These are phyloP conservation scores for Diaporthe ampelina DNA, from an alignment of 2,329 filamentous ascomycete species.

Conservation along the genomic window DNA sequence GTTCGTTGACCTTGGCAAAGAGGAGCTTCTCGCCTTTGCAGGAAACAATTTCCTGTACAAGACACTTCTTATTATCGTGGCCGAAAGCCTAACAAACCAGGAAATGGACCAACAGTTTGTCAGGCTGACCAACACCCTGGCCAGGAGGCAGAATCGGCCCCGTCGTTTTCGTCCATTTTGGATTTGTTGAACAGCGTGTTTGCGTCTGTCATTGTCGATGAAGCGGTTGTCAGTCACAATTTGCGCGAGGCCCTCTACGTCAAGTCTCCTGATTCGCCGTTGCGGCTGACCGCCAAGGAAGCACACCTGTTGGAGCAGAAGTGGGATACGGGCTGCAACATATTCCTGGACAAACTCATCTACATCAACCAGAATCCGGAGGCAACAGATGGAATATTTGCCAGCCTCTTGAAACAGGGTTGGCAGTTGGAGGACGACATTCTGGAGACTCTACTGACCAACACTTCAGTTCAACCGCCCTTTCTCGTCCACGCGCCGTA, in stretches of 20 bases:
- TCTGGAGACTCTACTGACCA: slow-evolving; percentile 65
- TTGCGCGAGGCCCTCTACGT: slow-evolving; percentile 53
- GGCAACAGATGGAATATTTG: slow-evolving; percentile 69
- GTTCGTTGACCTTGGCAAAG: slow-evolving; percentile 73
- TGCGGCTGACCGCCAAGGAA: slow-evolving; percentile 45
- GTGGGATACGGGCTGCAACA: slow-evolving; percentile 53
- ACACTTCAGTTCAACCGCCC: slow-evolving; percentile 65
- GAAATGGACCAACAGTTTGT: slow-evolving; percentile 68
- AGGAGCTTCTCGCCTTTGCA: slow-evolving; percentile 71
- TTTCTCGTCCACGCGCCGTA: slow-evolving; percentile 66
- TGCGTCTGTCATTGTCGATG: slow-evolving; percentile 53
- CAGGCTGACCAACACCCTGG: slow-evolving; percentile 66
- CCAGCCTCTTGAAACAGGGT: slow-evolving; percentile 67
- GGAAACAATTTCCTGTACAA: slow-evolving; percentile 72
- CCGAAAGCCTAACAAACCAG: slow-evolving; percentile 62
- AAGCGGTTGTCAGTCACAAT: slow-evolving; percentile 36
- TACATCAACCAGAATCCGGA: slow-evolving; percentile 69
- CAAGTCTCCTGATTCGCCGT: slow-evolving; percentile 49
- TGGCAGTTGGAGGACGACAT: slow-evolving; percentile 66
- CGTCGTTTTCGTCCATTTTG: slow-evolving; percentile 68
- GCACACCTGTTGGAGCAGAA: slow-evolving; percentile 42
- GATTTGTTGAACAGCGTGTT: slow-evolving; percentile 60
- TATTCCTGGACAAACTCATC: slow-evolving; percentile 78
- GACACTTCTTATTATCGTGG: slow-evolving; percentile 70
- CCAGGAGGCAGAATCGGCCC: slow-evolving; percentile 65